Evolutionary conservation across 78 protist species (phyloP).

Genomic region (Dictyostelium purpureum): DNA sequence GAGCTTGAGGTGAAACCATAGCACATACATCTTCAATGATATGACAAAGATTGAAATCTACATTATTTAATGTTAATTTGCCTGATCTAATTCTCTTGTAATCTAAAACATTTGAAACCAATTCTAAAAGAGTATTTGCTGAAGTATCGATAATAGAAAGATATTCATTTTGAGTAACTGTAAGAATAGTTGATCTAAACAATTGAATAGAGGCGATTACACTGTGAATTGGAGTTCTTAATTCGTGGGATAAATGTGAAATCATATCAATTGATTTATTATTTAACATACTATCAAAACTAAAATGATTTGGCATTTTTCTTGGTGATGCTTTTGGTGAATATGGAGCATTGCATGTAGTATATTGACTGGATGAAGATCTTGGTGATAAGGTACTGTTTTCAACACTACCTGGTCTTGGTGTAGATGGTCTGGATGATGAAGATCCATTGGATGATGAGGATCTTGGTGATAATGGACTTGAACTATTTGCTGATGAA

Average conservation of each 20-base stretch:
- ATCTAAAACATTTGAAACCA: slow-evolving; percentile 23
- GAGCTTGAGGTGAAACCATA: slow-evolving; percentile 40
- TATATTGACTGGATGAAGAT: background rate
- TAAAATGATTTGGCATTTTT: background rate
- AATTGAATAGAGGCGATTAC: slow-evolving; percentile 12
- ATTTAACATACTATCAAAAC: background rate
- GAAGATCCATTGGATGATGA: background rate
- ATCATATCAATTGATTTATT: slow-evolving; percentile 28
- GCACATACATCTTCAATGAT: slow-evolving; percentile 61
- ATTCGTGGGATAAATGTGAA: slow-evolving; percentile 49
- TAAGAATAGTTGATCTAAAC: slow-evolving; percentile 1
- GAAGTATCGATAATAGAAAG: slow-evolving; percentile 19
- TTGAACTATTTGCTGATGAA: background rate
- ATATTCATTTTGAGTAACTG: slow-evolving; percentile 14
- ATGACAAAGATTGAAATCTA: slow-evolving; percentile 24
- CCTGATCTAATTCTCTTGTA: slow-evolving; percentile 23
- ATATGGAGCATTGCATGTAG: too few species aligned
- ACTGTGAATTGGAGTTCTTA: slow-evolving; percentile 37
- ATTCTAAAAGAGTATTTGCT: background rate
- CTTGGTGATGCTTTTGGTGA: background rate
- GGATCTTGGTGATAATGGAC: background rate
- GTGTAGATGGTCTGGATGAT: too few species aligned
- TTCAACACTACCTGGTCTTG: too few species aligned
- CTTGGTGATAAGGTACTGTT: slow-evolving; percentile 1
- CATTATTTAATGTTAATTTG: slow-evolving; percentile 4